Evolutionary conservation across 768 basidiomycete species (phyloP).

Genomic region (Suillus americanus): DNA sequence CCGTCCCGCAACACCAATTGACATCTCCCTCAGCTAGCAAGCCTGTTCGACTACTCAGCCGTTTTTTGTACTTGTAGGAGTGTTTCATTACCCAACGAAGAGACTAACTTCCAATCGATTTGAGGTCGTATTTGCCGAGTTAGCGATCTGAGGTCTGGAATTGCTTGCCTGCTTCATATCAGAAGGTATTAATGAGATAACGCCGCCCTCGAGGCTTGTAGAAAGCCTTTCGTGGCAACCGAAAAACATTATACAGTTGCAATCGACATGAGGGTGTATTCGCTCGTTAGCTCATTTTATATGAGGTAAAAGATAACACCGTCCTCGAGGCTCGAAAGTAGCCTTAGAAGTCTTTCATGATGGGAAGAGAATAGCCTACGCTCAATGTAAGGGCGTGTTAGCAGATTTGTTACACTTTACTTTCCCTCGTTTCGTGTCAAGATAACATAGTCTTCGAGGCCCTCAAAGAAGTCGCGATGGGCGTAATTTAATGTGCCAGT

Average conservation of each 20-base stretch:
- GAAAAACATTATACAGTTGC: background rate
- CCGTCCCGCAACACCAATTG: background rate
- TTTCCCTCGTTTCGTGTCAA: background rate
- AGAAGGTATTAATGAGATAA: background rate
- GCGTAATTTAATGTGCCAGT: too few relatives aligned
- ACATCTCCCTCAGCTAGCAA: background rate
- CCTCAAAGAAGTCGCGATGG: background rate
- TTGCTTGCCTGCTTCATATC: background rate
- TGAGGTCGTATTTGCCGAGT: background rate
- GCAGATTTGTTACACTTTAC: background rate
- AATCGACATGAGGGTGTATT: background rate
- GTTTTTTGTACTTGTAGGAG: background rate
- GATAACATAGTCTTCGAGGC: background rate
- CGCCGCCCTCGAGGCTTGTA: background rate
- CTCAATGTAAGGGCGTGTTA: background rate
- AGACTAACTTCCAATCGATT: background rate
- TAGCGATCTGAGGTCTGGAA: background rate
- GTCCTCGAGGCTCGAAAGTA: background rate
- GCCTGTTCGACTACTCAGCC: background rate
- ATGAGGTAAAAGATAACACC: background rate
- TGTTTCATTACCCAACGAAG: background rate
- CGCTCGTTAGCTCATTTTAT: background rate
- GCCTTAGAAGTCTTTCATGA: background rate
- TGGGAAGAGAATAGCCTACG: background rate
- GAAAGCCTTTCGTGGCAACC: background rate